A percentile compares a stretch with the other conserved stretches of the same genome.
These are phyloP conservation scores for Fusarium fracticaudum DNA, from an alignment of 2,329 filamentous ascomycete genomes.

Conservation along the genomic window DNA sequence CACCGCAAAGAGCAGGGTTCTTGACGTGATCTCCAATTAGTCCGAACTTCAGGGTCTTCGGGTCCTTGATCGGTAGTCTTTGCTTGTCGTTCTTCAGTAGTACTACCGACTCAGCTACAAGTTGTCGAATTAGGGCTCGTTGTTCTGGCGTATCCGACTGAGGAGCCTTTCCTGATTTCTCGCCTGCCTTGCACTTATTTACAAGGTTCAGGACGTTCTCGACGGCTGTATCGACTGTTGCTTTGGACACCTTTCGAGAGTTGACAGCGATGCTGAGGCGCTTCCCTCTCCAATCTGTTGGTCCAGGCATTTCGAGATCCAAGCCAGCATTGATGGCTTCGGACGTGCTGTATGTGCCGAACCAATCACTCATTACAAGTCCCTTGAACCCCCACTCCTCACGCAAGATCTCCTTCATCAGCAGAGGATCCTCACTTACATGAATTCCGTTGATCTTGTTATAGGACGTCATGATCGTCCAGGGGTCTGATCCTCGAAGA, in stretches of 20 bases:
- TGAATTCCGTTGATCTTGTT: constrained; percentile 53
- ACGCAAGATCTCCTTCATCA: constrained; percentile 47
- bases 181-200: constrained; percentile 12
- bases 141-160: constrained; percentile 24
- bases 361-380: constrained; percentile 49
- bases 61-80: constrained; percentile 21
- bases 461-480: constrained; percentile 47
- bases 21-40: constrained; percentile 53
- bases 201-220: constrained; percentile 33
- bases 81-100: constrained; percentile 15
- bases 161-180: not conserved
- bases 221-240: constrained; percentile 40
- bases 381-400: constrained; percentile 33
- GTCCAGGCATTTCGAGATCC: constrained; percentile 50
- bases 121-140: constrained; percentile 19
- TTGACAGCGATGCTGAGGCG: constrained; percentile 42
- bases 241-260: constrained; percentile 32
- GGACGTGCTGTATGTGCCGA: constrained; percentile 43
- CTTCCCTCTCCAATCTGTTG: constrained; percentile 38
- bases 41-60: constrained; percentile 46
- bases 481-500: constrained; percentile 50
- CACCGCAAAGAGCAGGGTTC: constrained; percentile 46
- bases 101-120: constrained; percentile 19
- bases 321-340: constrained; percentile 42
- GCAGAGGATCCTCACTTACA: constrained; percentile 34